Percentiles rank a stretch among this genome's conserved stretches.
These are phyloP conservation scores for Aspergillus neotritici DNA, from an alignment of 2,329 filamentous ascomycete genomes.

Conservation along the genomic window DNA sequence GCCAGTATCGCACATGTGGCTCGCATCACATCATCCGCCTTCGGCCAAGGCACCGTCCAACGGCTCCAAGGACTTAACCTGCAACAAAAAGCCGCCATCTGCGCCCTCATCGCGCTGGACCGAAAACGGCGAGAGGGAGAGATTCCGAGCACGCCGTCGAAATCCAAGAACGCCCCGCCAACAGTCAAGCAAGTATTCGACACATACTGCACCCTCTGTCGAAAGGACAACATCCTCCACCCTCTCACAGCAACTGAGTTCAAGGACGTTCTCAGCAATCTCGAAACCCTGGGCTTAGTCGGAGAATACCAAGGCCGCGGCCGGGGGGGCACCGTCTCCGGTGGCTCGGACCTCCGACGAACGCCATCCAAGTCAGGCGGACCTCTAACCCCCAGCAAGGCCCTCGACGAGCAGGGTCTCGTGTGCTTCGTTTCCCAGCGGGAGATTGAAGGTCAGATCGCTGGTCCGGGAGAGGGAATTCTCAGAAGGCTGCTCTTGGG, in stretches of 20 bases:
- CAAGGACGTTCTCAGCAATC: conserved; percentile 79
- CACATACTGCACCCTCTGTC: conserved; percentile 77
- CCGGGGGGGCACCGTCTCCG: conserved; percentile 55
- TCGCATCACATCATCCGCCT: conserved; percentile 80
- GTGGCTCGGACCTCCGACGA: conserved; percentile 46
- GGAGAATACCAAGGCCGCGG: conserved; percentile 64
- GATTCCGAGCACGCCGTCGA: conserved; percentile 53
- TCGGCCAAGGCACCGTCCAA: conserved; percentile 81
- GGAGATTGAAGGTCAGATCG: conserved; percentile 68
- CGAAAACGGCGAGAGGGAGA: conserved; percentile 54
- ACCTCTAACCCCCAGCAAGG: conserved; percentile 47
- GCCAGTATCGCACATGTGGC: conserved; percentile 88
- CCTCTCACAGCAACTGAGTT: conserved; percentile 89
- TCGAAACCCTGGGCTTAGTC: conserved; percentile 82
- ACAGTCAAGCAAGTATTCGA: conserved; percentile 80
- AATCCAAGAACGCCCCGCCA: conserved; percentile 57
- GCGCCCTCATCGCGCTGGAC: conserved; percentile 81
- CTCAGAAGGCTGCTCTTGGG: conserved; percentile 37
- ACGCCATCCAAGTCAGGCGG: conserved; percentile 65
- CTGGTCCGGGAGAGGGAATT: conserved; percentile 47
- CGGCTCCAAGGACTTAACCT: conserved; percentile 83
- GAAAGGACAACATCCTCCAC: conserved; percentile 79
- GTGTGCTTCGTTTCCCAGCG: conserved; percentile 74
- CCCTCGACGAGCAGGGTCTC: conserved; percentile 69
- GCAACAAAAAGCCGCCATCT: conserved; percentile 93